phyloP scores from a whole-genome alignment of 1,284 basidiomycete genomes.

The Ceratobasidium sp. region DNA sequence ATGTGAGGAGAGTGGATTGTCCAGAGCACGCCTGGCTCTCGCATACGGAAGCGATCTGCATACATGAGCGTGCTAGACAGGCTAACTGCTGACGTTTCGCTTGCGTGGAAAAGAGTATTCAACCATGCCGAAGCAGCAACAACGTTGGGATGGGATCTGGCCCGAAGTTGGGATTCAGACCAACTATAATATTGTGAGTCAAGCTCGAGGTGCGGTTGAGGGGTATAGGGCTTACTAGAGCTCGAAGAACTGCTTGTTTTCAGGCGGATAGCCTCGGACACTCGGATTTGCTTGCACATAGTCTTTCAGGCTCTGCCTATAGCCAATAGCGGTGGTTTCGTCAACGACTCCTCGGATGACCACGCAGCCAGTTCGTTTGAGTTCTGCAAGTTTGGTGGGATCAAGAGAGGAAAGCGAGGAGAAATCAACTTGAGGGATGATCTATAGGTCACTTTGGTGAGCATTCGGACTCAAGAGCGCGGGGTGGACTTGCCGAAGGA shows the following conservation, averaged over 20 bases:
- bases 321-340: constrained; percentile 60
- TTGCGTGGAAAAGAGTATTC: constrained; percentile 66
- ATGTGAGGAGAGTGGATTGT: constrained; percentile 75
- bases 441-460: constrained; percentile 52
- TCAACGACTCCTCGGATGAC: constrained; percentile 70
- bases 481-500: constrained; percentile 12
- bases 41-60: constrained; percentile 82
- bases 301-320: constrained; percentile 63
- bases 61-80: constrained; percentile 74
- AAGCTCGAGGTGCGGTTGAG: not conserved
- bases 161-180: constrained; percentile 72
- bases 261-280: constrained; percentile 54
- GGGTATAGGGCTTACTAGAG: constrained; percentile 61
- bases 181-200: constrained; percentile 56
- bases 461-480: not conserved
- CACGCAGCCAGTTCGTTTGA: constrained; percentile 64
- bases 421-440: constrained; percentile 66
- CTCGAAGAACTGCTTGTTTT: constrained; percentile 73
- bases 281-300: constrained; percentile 65
- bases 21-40: constrained; percentile 75
- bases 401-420: constrained; percentile 60
- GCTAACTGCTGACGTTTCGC: constrained; percentile 60
- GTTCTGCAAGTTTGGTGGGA: constrained; percentile 57
- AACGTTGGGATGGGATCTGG: constrained; percentile 76
- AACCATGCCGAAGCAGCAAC: constrained; percentile 66